Percentiles rank a stretch among this genome's conserved stretches.
Conservation (phyloP, 148 eudicot genomes). For the Pharnaceum exiguum region DNA sequence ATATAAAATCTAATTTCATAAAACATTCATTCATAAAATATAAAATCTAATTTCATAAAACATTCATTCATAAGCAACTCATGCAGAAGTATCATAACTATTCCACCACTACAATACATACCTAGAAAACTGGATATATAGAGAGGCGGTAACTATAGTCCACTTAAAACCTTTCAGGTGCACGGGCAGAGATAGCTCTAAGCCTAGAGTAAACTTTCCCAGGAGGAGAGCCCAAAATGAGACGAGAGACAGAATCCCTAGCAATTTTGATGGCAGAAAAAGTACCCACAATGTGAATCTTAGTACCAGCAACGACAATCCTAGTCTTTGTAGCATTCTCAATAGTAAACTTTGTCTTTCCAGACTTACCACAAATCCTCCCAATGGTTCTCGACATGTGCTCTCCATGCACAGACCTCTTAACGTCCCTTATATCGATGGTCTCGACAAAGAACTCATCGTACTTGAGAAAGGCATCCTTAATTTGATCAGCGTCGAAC, state of each 20-base stretch:
- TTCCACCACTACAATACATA: too few relatives aligned
- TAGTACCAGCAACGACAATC: conserved; percentile 16
- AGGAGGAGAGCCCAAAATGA: conserved; percentile 23
- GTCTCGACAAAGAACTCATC: conserved; percentile 42
- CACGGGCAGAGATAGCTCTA: not conserved
- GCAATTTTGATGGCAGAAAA: conserved; percentile 9
- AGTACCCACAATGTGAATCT: conserved; percentile 16
- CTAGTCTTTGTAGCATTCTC: conserved; percentile 36
- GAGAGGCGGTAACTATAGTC: too few relatives aligned
- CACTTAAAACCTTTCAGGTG: not conserved
- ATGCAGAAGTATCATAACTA: too few relatives aligned
- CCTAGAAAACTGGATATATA: too few relatives aligned
- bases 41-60: too few relatives aligned
- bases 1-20: too few relatives aligned
- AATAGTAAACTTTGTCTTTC: conserved; percentile 51
- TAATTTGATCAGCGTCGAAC: conserved; percentile 39
- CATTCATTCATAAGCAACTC: too few relatives aligned
- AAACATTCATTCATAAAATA: too few relatives aligned
- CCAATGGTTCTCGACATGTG: conserved; percentile 58
- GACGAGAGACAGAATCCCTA: conserved; percentile 3
- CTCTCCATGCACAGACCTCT: conserved; percentile 46
- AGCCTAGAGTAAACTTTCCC: conserved; percentile 19
- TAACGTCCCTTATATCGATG: conserved; percentile 45
- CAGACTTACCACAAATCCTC: conserved; percentile 58
- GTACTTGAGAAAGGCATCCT: conserved; percentile 32